Conservation (phyloP, 208 protist genomes). For the Leishmania major region DNA sequence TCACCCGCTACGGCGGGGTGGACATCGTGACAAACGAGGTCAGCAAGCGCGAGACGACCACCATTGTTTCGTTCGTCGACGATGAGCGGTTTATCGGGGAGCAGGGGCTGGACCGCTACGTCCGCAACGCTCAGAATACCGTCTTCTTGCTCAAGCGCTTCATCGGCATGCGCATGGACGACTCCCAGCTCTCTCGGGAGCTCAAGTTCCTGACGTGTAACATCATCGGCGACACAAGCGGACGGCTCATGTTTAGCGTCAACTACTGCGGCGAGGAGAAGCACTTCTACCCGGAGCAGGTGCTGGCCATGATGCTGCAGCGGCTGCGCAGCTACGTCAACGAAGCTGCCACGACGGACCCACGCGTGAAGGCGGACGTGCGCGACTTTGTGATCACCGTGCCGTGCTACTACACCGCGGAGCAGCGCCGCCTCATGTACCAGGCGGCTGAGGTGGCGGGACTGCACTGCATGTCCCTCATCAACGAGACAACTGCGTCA, state of each 20-base stretch:
- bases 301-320: constrained; percentile 92
- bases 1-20: constrained; percentile 86
- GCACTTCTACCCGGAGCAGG: constrained; percentile 91
- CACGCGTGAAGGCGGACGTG: constrained; percentile 59
- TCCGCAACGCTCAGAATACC: constrained; percentile 89
- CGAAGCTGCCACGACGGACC: constrained; percentile 59
- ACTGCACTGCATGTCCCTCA: constrained; percentile 88
- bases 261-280: constrained; percentile 76
- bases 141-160: constrained; percentile 87
- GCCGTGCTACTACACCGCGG: constrained; percentile 87
- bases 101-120: constrained; percentile 74
- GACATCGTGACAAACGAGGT: constrained; percentile 93
- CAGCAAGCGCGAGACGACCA: constrained; percentile 86
- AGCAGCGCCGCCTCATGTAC: constrained; percentile 82
- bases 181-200: constrained; percentile 63
- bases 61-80: constrained; percentile 88
- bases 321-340: constrained; percentile 83
- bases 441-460: constrained; percentile 88
- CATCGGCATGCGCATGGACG: constrained; percentile 86
- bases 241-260: constrained; percentile 82
- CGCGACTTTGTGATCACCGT: constrained; percentile 86
- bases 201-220: constrained; percentile 65
- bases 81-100: constrained; percentile 92
- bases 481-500: constrained; percentile 90
- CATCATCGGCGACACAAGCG: constrained; percentile 61